Evolutionary conservation across 108 stramenopile genomes (phyloP), one percentile per base, ranked within the genome.

Genomic region (Pinguiococcus pyrenoidosus): DNA sequence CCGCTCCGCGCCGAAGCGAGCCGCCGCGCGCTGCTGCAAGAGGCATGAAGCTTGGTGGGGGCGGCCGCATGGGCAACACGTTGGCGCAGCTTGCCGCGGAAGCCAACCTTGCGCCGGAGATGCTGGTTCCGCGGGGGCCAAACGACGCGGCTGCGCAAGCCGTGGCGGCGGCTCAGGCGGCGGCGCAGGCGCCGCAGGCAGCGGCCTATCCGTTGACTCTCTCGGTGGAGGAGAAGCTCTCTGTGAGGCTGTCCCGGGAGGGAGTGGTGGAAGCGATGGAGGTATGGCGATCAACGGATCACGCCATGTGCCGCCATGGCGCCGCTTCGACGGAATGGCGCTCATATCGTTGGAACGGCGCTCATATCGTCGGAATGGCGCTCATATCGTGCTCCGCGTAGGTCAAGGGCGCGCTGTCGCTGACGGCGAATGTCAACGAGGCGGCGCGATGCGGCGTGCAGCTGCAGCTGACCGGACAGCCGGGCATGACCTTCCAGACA

Each of bases 341-440:
- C n/a, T n/a, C n/a, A n/a, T n/a, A n/a, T n/a, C n/a, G n/a, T n/a
- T n/a, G n/a, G n/a, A n/a, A n/a, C n/a, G n/a, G n/a, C n/a, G n/a
- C n/a, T n/a, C n/a, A n/a, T n/a, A n/a, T n/a, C n/a, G n/a, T n/a
- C n/a, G n/a, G n/a, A n/a, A n/a, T n/a, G n/a, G n/a, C n/a, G n/a
- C n/a, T n/a, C n/a, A n/a, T n/a, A n/a, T n/a, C n/a, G n/a, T n/a
- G n/a, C n/a, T n/a, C n/a, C n/a, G n/a, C n/a, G n/a, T n/a, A n/a
- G n/a, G 78, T 96, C 49, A 90, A 91, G 82, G 94, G 95, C 21
- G 83, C 87, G 20, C 76, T 96, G 44, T 86, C 85, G 29, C 76
- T 92, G 22, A 96, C 95, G 26, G 95, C 95, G 30, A 87, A 87
- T 56, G 82, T 79, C n/a, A 89, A 96, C 29, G 88, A 71, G 8